These are phyloP conservation scores for Euptelea pleiosperma DNA, from an alignment of 164 flowering plant species.

Conservation along the genomic window DNA sequence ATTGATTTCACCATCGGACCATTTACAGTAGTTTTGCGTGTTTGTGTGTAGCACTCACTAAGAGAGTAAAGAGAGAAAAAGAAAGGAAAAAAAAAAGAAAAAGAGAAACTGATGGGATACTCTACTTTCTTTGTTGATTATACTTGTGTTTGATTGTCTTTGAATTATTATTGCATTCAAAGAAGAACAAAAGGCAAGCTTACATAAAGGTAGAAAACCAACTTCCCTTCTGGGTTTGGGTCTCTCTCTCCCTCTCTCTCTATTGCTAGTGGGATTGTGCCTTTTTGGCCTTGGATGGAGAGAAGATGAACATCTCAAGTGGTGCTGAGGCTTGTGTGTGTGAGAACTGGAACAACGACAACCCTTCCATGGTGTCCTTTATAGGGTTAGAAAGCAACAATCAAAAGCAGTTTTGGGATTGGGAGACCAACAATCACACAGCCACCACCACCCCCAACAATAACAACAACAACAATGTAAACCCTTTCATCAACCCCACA, in stretches of 20 bases:
- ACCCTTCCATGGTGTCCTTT: constrained; percentile 25
- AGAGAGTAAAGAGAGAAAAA: background rate
- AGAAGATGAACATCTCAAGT: constrained; percentile 26
- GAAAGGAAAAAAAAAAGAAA: background rate
- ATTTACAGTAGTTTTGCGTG: constrained; percentile 15
- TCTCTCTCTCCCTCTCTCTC: constrained; percentile 3
- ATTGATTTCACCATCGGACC: constrained; percentile 19
- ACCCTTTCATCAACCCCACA: constrained; percentile 20
- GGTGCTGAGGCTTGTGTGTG: constrained; percentile 3
- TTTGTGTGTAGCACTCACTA: background rate
- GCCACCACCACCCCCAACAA: background rate
- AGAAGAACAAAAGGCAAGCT: constrained; percentile 7
- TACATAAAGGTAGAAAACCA: constrained; percentile 13
- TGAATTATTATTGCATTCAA: constrained; percentile 11
- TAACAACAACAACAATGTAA: constrained; percentile 9
- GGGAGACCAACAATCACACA: constrained; percentile 16
- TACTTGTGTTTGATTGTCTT: background rate
- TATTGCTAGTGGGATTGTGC: background rate
- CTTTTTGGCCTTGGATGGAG: constrained; percentile 15
- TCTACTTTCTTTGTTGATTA: background rate
- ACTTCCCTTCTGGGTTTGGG: background rate
- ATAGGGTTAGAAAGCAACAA: constrained; percentile 23
- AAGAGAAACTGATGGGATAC: background rate
- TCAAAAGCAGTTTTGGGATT: constrained; percentile 23
- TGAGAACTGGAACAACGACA: constrained; percentile 23